Evolutionary conservation across 129 eudicot species (phyloP), one percentile per base, ranked within the genome.

Genomic region (Rutidosis leptorrhynchoides): DNA sequence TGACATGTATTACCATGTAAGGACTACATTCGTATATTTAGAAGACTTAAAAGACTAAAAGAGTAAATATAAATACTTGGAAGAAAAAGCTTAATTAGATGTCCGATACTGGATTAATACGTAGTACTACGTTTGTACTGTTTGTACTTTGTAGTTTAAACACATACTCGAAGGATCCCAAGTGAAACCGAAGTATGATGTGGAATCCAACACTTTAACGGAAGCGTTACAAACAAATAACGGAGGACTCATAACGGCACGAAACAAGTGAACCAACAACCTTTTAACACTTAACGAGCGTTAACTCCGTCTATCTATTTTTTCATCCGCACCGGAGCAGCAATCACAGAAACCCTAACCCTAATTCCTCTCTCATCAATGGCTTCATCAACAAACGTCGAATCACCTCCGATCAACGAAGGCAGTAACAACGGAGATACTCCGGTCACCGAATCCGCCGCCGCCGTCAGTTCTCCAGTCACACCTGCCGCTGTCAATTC

Each of bases 401-500:
- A 79, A 52, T 61, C 78, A 14, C 79, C 83, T 57, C 70, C 69
- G 49, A 57, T 79, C 72, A 46, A 21, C 59, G 76, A 74, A 61
- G 76, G 65, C 0, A 70, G 59, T 22, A 65, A 26, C 29, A 60
- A 27, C 37, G 25, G 45, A 2, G 62, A 63, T 19, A 35, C 56
- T 14, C 40, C 22, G 37, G 28, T 30, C 71, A 53, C 28, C 9
- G 16, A 29, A 40, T 9, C 59, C 70, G 8, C 42, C 17, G 25
- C 70, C 33, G 20, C 46, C 12, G 20, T 48, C 27, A 61, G 7
- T 14, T 33, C 76, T 2, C 62, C 77, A 10, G 27, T 35, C 57
- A 63, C 77, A 40, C 46, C 46, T 40, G 46, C 65, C 76, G 72
- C 71, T 67, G 72, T 63, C 45, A 45, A 32, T 19, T 77, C n/a